phyloP scores from a whole-genome alignment of 2,329 filamentous ascomycete genomes.

The Phaeosphaeriaceae sp. region DNA sequence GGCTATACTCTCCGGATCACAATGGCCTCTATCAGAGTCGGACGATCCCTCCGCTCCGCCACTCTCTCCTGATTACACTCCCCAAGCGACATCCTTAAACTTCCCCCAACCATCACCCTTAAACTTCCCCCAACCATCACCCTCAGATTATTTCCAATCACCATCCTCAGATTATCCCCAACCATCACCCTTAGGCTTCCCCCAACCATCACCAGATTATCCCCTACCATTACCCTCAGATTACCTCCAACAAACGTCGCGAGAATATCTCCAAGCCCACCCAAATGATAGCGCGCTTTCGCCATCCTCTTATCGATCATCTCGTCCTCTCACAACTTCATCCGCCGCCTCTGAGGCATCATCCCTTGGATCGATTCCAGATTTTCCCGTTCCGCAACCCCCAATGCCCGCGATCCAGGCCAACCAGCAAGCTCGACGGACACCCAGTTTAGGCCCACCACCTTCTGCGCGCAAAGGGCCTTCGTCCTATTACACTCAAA shows the following conservation, averaged over 20 bases:
- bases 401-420: conserved; percentile 43
- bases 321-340: conserved; percentile 47
- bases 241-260: conserved; percentile 28
- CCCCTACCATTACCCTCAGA: conserved; percentile 25
- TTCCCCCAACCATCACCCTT: conserved; percentile 24
- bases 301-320: conserved; percentile 33
- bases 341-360: conserved; percentile 49
- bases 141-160: conserved; percentile 32
- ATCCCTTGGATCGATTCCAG: conserved; percentile 50
- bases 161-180: no score
- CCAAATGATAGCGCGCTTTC: conserved; percentile 44
- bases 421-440: conserved; percentile 45
- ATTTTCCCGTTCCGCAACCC: conserved; percentile 49
- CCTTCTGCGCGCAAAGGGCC: conserved; percentile 56
- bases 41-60: conserved; percentile 43
- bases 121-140: conserved; percentile 27
- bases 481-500: conserved; percentile 56
- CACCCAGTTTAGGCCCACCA: conserved; percentile 55
- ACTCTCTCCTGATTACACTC: conserved; percentile 29
- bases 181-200: no score
- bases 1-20: conserved; percentile 38
- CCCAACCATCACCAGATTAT: conserved; percentile 35
- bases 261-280: conserved; percentile 32
- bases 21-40: conserved; percentile 57
- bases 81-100: no score